These are phyloP conservation scores for Phytophthora melonis DNA, from an alignment of 352 stramenopile genomes.

Conservation along the genomic window DNA sequence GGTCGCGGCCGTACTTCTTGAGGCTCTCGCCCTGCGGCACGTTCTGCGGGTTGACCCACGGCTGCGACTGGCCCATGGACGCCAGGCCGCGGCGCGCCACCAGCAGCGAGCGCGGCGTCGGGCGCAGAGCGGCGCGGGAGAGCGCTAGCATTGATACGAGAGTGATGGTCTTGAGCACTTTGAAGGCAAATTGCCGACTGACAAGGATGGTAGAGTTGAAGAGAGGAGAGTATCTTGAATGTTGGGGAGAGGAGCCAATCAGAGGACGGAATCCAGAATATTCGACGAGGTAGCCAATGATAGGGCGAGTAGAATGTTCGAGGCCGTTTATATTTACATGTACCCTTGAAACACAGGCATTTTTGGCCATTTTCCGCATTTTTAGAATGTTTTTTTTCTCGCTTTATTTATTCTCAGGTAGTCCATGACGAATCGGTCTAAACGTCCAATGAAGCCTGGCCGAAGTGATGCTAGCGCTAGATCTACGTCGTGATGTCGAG, in stretches of 20 bases:
- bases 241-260: background rate
- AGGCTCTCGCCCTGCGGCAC: constrained; percentile 83
- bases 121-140: constrained; percentile 12
- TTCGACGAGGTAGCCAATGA: constrained; percentile 2
- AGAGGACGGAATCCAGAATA: constrained; percentile 5
- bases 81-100: constrained; percentile 10
- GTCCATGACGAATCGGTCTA: no score
- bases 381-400: no score
- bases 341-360: no score
- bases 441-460: no score
- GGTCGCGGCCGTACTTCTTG: constrained; percentile 77
- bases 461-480: no score
- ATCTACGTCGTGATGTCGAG: no score
- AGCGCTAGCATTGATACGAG: constrained; percentile 25
- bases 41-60: constrained; percentile 86
- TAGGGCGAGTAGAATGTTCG: background rate
- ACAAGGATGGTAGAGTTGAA: background rate
- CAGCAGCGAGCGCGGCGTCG: constrained; percentile 11
- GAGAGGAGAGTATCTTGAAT: background rate
- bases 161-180: constrained; percentile 3
- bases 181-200: constrained; percentile 18
- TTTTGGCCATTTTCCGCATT: no score
- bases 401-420: no score
- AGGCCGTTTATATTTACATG: no score
- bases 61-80: constrained; percentile 37